Evolutionary conservation across 73 alveolate genomes (phyloP), one percentile per base, ranked within the genome.

Genomic region (Durusdinium trenchii): DNA sequence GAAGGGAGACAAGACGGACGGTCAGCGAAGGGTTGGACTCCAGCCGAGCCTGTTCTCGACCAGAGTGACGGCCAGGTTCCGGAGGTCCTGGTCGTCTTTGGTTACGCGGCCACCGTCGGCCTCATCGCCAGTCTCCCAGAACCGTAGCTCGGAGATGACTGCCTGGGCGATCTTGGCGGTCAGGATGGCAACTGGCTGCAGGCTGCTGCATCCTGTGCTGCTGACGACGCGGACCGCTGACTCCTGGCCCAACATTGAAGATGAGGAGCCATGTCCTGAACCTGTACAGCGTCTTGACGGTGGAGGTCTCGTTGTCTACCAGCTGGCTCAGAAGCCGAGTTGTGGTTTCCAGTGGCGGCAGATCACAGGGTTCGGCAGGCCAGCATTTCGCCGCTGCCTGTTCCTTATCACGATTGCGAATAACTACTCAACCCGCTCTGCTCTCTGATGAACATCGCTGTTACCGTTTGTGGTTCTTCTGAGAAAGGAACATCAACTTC

Each of bases 11-110:
- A n/a, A n/a, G n/a, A n/a, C n/a, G n/a, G n/a, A n/a, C n/a, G n/a
- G n/a, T 4, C 36, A 35, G 47, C 82, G 28, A 67, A 38, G 82
- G 43, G 12, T 67, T 6, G 82, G 7, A 10, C 82, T 18, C 82
- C 82, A 67, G 36, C 46, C 36, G 82, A 67, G 82, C 82, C 82
- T 18, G 43, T 67, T 67, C 82, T 67, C 82, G 82, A 67, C 82
- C 82, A 67, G 82, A 67, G 45, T 30, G 82, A 67, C 14, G 43
- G 43, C 42, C 82, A 67, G 36, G 46, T 18, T 67, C 45, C 43
- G 36, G 82, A 67, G 32, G 82, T 67, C 82, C 82, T 67, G 82
- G 43, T 35, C 82, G 6, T 67, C 43, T 12, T 35, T 18, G 43
- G 82, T 67, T 12, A 67, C 7, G 36, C 82, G 82, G 28, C 71